Percentiles rank a stretch among this genome's conserved stretches.
phyloP scores from a whole-genome alignment of 23 red algal species.

The Gracilaria domingensis region DNA sequence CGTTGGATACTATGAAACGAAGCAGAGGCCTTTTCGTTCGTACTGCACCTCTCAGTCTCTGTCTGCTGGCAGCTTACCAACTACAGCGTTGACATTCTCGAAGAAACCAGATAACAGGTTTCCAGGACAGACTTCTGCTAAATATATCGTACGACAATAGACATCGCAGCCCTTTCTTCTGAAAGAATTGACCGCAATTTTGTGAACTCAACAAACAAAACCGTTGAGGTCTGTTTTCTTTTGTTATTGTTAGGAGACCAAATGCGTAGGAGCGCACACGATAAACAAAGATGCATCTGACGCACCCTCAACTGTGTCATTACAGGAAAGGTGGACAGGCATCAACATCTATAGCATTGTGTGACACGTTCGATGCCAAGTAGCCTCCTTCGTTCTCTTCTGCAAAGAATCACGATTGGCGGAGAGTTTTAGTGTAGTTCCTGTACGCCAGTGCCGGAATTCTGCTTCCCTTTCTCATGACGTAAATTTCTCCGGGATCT shows the following conservation, averaged over 20 bases:
- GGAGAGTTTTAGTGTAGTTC: neutral
- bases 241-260: no score
- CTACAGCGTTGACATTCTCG: neutral
- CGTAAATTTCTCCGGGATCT: neutral
- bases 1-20: conserved; percentile 16
- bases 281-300: no score
- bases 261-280: no score
- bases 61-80: neutral
- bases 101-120: neutral
- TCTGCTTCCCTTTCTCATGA: neutral
- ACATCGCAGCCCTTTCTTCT: neutral
- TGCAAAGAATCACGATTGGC: neutral
- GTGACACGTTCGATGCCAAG: no score
- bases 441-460: no score
- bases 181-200: no score
- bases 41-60: neutral
- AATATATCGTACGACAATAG: neutral
- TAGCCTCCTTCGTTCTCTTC: neutral
- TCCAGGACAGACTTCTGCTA: neutral
- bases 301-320: neutral
- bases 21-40: neutral
- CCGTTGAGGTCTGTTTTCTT: no score
- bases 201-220: no score
- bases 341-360: neutral
- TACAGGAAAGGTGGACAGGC: neutral